phyloP scores from a whole-genome alignment of 768 basidiomycete genomes.

The Boletus rufocinnamomeus region DNA sequence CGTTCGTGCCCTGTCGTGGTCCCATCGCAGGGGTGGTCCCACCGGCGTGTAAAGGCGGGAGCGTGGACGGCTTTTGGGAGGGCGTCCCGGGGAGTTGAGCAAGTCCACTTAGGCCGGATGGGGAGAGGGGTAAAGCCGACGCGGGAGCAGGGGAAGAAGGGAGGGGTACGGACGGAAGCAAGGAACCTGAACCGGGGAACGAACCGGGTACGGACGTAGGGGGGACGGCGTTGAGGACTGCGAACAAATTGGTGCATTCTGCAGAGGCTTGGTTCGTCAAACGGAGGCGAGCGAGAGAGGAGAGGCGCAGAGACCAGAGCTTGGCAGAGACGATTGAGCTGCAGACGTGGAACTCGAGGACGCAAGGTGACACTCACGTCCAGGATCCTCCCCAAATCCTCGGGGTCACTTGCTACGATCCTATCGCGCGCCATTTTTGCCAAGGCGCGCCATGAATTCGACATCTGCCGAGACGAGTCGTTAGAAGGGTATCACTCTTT shows the following conservation, averaged over 20 bases:
- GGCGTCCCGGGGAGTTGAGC: slow-evolving; percentile 29
- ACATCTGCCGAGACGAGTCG: slow-evolving; percentile 54
- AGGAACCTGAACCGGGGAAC: slow-evolving; percentile 44
- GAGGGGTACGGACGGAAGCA: slow-evolving; percentile 8
- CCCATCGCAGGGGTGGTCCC: neutral
- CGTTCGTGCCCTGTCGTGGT: slow-evolving; percentile 28
- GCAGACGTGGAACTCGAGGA: neutral
- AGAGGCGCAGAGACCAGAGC: slow-evolving; percentile 85
- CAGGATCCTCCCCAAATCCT: slow-evolving; percentile 63
- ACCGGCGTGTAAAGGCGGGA: slow-evolving; percentile 1
- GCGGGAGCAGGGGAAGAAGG: slow-evolving; percentile 39
- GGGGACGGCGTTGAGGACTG: slow-evolving; percentile 62
- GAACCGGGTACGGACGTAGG: slow-evolving; percentile 53
- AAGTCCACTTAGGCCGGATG: slow-evolving; percentile 22
- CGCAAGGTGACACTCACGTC: slow-evolving; percentile 49
- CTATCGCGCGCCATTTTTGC: slow-evolving; percentile 84
- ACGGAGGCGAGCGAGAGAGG: slow-evolving; percentile 75
- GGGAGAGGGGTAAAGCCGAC: slow-evolving; percentile 19
- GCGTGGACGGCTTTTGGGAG: slow-evolving; percentile 17
- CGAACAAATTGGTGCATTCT: slow-evolving; percentile 79
- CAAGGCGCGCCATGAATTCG: slow-evolving; percentile 83
- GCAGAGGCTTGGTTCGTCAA: slow-evolving; percentile 87
- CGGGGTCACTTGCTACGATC: slow-evolving; percentile 68
- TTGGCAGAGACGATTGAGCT: slow-evolving; percentile 30
- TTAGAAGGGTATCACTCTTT: slow-evolving; percentile 16